A percentile compares a stretch with the other conserved stretches of the same genome.
Conservation (phyloP, 495 filamentous ascomycete species). For the Penicillium macrosclerotiorum region DNA sequence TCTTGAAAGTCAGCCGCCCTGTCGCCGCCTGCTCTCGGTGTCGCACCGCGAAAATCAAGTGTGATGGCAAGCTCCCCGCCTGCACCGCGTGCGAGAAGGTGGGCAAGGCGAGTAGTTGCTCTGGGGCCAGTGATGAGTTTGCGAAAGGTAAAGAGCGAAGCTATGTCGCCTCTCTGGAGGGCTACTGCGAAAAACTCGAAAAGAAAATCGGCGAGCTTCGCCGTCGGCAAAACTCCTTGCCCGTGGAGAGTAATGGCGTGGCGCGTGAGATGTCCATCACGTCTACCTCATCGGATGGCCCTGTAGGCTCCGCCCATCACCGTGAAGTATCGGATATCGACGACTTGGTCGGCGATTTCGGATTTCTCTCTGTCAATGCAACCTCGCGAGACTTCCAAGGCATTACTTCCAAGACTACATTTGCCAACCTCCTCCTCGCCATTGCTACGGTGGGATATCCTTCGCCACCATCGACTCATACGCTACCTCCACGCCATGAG, state of each 20-base stretch:
- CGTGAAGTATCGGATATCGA: slow-evolving; percentile 75
- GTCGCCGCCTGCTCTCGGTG: slow-evolving; percentile 93
- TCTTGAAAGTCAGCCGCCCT: slow-evolving; percentile 84
- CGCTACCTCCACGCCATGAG: slow-evolving; percentile 63
- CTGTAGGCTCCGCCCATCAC: slow-evolving; percentile 34
- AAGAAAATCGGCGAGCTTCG: slow-evolving; percentile 58
- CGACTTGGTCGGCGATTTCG: slow-evolving; percentile 77
- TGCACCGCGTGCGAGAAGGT: slow-evolving; percentile 90
- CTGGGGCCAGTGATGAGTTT: slow-evolving; percentile 92
- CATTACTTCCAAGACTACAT: slow-evolving; percentile 79
- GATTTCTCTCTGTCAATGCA: slow-evolving; percentile 84
- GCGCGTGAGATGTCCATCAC: slow-evolving; percentile 55
- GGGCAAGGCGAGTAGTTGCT: slow-evolving; percentile 76
- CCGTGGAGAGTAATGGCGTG: slow-evolving; percentile 56
- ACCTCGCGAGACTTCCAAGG: slow-evolving; percentile 90
- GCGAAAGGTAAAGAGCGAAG: slow-evolving; percentile 91
- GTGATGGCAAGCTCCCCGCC: slow-evolving; percentile 89
- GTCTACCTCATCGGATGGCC: slow-evolving; percentile 38
- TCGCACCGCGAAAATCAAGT: slow-evolving; percentile 90
- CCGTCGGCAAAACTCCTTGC: slow-evolving; percentile 56
- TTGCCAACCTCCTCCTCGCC: slow-evolving; percentile 76
- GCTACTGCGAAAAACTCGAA: slow-evolving; percentile 81
- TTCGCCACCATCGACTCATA: slow-evolving; percentile 53
- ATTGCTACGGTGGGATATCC: slow-evolving; percentile 65
- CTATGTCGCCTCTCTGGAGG: slow-evolving; percentile 90